A percentile compares a stretch with the other conserved stretches of the same genome.
Conservation (phyloP, 2,329 filamentous ascomycete genomes). For the Fusarium continuum region DNA sequence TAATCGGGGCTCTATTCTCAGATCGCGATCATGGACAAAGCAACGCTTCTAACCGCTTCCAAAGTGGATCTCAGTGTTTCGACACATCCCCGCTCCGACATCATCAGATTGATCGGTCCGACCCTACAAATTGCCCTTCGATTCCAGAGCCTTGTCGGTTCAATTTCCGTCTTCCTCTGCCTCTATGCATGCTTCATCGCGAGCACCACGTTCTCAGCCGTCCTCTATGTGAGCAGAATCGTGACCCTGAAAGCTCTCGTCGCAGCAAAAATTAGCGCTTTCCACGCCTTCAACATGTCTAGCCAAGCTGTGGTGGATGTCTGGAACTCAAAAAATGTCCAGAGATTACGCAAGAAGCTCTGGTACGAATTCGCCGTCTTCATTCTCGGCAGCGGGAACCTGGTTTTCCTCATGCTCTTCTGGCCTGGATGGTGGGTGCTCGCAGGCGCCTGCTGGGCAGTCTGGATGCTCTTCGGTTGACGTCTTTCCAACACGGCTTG, state of each 20-base stretch:
- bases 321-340: conserved; percentile 52
- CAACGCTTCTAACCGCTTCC: conserved; percentile 52
- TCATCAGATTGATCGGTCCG: conserved; percentile 48
- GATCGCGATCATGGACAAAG: conserved; percentile 48
- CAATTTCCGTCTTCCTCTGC: conserved; percentile 45
- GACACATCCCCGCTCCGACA: conserved; percentile 44
- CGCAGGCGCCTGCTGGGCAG: conserved; percentile 47
- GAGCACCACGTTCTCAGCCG: conserved; percentile 38
- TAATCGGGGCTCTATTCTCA: conserved; percentile 15
- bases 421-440: conserved; percentile 67
- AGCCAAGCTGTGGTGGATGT: conserved; percentile 40
- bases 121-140: conserved; percentile 48
- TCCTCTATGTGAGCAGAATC: conserved; percentile 40
- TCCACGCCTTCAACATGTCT: conserved; percentile 45
- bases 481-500: conserved; percentile 1
- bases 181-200: conserved; percentile 46
- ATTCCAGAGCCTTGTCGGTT: conserved; percentile 49
- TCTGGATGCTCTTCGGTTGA: conserved; percentile 51
- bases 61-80: conserved; percentile 47
- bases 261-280: conserved; percentile 44
- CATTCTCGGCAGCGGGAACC: conserved; percentile 61
- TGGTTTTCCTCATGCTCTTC: conserved; percentile 60
- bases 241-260: conserved; percentile 42
- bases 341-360: conserved; percentile 56
- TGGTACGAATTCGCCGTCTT: conserved; percentile 62